A percentile compares a stretch with the other conserved stretches of the same genome.
phyloP scores from a whole-genome alignment of 2,329 filamentous ascomycete genomes.

The Aureobasidium sp. region DNA sequence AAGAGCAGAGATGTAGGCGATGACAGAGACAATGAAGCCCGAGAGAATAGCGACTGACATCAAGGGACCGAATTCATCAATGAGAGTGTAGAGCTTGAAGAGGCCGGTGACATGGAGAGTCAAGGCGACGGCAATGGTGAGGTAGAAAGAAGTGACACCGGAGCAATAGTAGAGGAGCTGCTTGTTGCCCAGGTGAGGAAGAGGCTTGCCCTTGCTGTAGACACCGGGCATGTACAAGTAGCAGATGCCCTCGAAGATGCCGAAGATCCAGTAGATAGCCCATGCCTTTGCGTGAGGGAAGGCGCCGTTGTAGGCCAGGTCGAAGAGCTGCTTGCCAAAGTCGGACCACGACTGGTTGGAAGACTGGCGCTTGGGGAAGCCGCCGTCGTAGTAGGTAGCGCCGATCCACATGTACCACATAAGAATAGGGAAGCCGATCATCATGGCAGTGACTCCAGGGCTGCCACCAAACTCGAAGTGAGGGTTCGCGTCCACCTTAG shows the following conservation, averaged over 20 bases:
- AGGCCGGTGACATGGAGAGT: constrained; percentile 70
- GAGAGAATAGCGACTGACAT: constrained; percentile 90
- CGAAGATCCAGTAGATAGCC: constrained; percentile 91
- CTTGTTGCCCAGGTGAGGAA: constrained; percentile 73
- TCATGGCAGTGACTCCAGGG: constrained; percentile 70
- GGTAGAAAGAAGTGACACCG: constrained; percentile 77
- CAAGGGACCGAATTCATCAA: constrained; percentile 91
- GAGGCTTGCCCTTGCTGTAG: constrained; percentile 77
- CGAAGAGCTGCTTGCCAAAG: constrained; percentile 62
- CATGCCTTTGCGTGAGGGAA: constrained; percentile 78
- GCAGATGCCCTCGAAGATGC: constrained; percentile 71
- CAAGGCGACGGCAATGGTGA: constrained; percentile 65
- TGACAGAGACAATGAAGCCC: constrained; percentile 71
- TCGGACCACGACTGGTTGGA: constrained; percentile 54
- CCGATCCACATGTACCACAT: constrained; percentile 99
- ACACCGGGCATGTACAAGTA: constrained; percentile 86
- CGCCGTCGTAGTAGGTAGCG: constrained; percentile 82
- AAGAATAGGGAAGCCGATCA: constrained; percentile 83
- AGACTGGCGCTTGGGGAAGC: constrained; percentile 55
- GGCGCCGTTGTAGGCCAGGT: constrained; percentile 72
- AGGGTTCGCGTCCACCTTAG: constrained; percentile 38
- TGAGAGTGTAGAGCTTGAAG: constrained; percentile 83
- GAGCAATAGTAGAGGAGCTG: constrained; percentile 94
- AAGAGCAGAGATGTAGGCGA: constrained; percentile 81
- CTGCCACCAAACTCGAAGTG: constrained; percentile 80